Base-by-base conservation (phyloP, 1,284 basidiomycete genomes). In the Moniliophthora roreri region DNA sequence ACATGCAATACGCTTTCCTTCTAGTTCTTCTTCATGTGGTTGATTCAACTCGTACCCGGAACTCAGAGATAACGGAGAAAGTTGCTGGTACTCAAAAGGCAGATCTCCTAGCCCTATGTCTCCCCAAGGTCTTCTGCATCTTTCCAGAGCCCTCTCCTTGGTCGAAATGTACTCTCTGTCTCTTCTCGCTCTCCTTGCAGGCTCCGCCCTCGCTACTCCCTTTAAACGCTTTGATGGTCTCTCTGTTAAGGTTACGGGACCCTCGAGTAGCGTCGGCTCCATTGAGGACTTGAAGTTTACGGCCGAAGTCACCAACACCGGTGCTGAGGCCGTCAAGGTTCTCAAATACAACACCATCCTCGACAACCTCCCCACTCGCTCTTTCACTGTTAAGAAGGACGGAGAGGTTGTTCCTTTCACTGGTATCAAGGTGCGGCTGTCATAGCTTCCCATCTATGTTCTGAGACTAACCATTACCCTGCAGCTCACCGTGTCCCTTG, bases 301-400 rank as follows among this genome's bases (percentile, higher is more conserved):
- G 21, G 72, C 73, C 8, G 58, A 68, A 3, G 66, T 76, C 20
- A 74, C 65, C 32, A 75, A 76, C 63, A 69, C 59, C 26, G 72
- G 71, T 28, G 56, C 68, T 35, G 69, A 73, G 53, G 62, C 64
- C 26, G 61, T 74, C 61, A 73, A 69, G 63, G 62, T 75, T 50
- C 67, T 75, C 62, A 74, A 72, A 56, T 74, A 71, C 57, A 70
- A 65, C 38, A 77, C 76, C 28, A 68, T 78, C 54, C 69, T 78
- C 50, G 77, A 79, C 51, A 62, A 70, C 36, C 62, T 73, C 13
- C 75, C 75, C 7, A 77, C 75, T 20, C 71, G 68, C 59, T 76
- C 75, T 4, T 78, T 79, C 65, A 62, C 60, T 2, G 69, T 78
- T 53, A 74, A 66, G 46, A 73, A 74, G 61, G 69, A 71, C 54